These are phyloP conservation scores for Eucalyptus polybractea DNA, from an alignment of 345 rosid genomes.

Conservation along the genomic window DNA sequence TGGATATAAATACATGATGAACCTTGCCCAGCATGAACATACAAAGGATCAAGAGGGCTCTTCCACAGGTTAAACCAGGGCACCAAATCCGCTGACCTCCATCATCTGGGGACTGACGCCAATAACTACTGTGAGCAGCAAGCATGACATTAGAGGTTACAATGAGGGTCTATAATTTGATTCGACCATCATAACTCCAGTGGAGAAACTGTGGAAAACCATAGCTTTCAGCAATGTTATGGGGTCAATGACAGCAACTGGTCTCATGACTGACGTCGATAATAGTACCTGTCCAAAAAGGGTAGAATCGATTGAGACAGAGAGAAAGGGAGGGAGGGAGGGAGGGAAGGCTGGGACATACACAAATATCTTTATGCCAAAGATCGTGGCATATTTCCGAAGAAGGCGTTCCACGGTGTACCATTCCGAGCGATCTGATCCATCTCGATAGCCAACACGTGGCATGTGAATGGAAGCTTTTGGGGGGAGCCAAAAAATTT, in stretches of 20 bases:
- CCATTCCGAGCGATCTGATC: constrained; percentile 74
- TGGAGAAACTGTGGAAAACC: background rate
- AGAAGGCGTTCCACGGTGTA: constrained; percentile 79
- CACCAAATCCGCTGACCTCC: background rate
- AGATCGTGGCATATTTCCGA: constrained; percentile 64
- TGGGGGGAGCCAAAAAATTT: background rate
- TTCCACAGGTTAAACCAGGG: background rate
- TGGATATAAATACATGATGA: background rate
- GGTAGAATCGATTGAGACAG: background rate
- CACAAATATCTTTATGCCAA: constrained; percentile 59
- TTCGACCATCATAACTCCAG: background rate
- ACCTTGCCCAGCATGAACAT: background rate
- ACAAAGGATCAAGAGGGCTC: background rate
- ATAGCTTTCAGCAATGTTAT: background rate
- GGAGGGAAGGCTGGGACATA: constrained; percentile 8
- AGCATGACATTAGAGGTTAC: background rate
- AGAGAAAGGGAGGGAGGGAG: background rate
- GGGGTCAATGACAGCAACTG: background rate
- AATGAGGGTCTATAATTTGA: background rate
- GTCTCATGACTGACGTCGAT: constrained; percentile 8
- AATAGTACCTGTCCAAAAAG: constrained; percentile 47
- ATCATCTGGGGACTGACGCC: background rate
- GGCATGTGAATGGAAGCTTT: constrained; percentile 90
- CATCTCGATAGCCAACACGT: constrained; percentile 66
- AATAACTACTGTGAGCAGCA: background rate